phyloP scores from a whole-genome alignment of 1,284 basidiomycete genomes.

The Entoloma clypeatum region DNA sequence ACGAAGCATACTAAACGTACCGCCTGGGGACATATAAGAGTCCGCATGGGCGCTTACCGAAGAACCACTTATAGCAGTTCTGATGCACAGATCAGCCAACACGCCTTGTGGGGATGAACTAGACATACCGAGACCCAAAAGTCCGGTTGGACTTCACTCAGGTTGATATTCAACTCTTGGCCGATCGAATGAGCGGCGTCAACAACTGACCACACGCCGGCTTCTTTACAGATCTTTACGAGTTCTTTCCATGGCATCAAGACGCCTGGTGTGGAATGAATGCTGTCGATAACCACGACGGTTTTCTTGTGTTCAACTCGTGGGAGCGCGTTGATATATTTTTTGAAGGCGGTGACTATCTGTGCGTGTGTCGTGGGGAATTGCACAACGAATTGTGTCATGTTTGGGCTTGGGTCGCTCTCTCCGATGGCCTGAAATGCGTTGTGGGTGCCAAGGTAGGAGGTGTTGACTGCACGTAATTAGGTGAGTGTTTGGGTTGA shows the following conservation, averaged over 20 bases:
- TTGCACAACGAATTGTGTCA: constrained; percentile 48
- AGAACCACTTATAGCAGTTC: constrained; percentile 22
- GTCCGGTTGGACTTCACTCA: constrained; percentile 59
- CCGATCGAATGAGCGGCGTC: constrained; percentile 87
- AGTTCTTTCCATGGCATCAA: constrained; percentile 77
- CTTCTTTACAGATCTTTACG: constrained; percentile 61
- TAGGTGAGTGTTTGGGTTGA: background rate
- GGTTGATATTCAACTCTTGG: constrained; percentile 55
- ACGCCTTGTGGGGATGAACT: background rate
- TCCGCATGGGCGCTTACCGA: constrained; percentile 3
- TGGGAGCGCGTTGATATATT: constrained; percentile 33
- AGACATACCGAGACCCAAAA: constrained; percentile 73
- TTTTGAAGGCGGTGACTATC: constrained; percentile 55
- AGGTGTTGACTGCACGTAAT: constrained; percentile 53
- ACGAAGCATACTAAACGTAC: constrained; percentile 1
- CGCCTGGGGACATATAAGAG: constrained; percentile 3
- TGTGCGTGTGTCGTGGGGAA: constrained; percentile 65
- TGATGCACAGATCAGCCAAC: background rate
- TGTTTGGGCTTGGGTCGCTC: constrained; percentile 45
- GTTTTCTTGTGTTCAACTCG: constrained; percentile 39
- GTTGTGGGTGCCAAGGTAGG: constrained; percentile 56
- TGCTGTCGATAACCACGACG: constrained; percentile 74
- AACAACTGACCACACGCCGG: constrained; percentile 64
- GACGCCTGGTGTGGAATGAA: constrained; percentile 68
- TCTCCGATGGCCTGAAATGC: constrained; percentile 58